Conservation (phyloP, 495 filamentous ascomycete genomes). For the Podospora tetraspora region DNA sequence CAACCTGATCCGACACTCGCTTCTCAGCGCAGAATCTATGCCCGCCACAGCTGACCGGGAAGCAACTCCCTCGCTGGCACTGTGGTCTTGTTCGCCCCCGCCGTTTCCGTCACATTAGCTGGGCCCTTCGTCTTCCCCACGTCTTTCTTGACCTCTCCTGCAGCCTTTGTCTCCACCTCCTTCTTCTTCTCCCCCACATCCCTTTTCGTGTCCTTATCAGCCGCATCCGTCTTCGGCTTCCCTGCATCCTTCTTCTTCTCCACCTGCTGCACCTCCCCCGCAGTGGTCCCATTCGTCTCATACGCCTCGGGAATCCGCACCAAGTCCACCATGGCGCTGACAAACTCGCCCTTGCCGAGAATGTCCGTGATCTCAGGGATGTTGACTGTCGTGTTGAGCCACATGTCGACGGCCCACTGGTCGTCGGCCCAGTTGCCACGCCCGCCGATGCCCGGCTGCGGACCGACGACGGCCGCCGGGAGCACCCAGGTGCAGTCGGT, state of each 20-base stretch:
- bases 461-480: slow-evolving; percentile 16
- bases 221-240: not conserved
- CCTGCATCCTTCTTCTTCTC: too few relatives aligned
- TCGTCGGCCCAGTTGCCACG: not conserved
- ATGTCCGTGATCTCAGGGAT: not conserved
- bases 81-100: not conserved
- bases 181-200: not conserved
- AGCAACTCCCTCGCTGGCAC: not conserved
- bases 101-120: too few relatives aligned
- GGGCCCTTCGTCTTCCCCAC: too few relatives aligned
- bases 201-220: not conserved
- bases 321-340: not conserved
- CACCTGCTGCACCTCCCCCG: too few relatives aligned
- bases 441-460: not conserved
- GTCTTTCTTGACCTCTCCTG: too few relatives aligned
- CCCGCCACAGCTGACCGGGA: too few relatives aligned
- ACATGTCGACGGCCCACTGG: slow-evolving; percentile 4
- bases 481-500: slow-evolving; percentile 36
- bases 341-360: not conserved
- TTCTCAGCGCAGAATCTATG: not conserved
- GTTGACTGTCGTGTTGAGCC: slow-evolving; percentile 1
- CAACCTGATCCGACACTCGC: not conserved
- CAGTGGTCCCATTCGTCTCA: not conserved
- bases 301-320: not conserved
- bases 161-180: too few relatives aligned